These are phyloP conservation scores for Suhomyces faveliae DNA, from an alignment of 805 yeast genomes.

Conservation along the genomic window DNA sequence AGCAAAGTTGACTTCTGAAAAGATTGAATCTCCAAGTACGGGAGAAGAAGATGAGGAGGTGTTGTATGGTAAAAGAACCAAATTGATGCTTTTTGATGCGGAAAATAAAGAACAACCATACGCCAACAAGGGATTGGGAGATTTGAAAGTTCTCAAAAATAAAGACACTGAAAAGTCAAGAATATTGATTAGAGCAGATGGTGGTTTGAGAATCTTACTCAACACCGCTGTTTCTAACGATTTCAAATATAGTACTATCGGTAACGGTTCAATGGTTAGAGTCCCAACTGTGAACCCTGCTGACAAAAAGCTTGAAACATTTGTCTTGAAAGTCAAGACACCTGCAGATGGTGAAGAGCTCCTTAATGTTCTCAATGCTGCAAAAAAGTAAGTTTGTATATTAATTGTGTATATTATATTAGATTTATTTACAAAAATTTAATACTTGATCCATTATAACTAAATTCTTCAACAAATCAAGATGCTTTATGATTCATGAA, in stretches of 20 bases:
- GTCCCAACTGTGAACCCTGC: conserved; percentile 58
- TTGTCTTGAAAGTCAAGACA: conserved; percentile 73
- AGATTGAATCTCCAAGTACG: conserved; percentile 50
- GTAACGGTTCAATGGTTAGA: conserved; percentile 65
- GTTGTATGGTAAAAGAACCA: conserved; percentile 64
- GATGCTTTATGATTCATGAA: neutral
- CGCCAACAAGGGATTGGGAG: conserved; percentile 75
- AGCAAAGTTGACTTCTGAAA: conserved; percentile 37
- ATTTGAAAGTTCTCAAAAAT: conserved; percentile 66
- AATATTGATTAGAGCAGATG: conserved; percentile 82
- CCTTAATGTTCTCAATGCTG: conserved; percentile 29
- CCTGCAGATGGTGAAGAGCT: conserved; percentile 63
- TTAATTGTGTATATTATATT: conserved; percentile 3
- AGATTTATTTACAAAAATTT: neutral
- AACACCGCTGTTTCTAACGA: conserved; percentile 61
- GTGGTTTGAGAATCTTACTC: conserved; percentile 74
- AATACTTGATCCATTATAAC: neutral
- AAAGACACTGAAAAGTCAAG: conserved; percentile 62
- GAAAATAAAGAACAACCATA: conserved; percentile 52
- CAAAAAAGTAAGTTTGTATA: conserved; percentile 15
- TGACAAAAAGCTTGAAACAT: conserved; percentile 60
- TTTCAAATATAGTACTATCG: conserved; percentile 57
- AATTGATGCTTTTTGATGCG: conserved; percentile 60
- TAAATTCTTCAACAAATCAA: neutral
- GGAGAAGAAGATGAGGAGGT: conserved; percentile 85